phyloP scores from a whole-genome alignment of 768 basidiomycete genomes.

The Tulasnella sp. region DNA sequence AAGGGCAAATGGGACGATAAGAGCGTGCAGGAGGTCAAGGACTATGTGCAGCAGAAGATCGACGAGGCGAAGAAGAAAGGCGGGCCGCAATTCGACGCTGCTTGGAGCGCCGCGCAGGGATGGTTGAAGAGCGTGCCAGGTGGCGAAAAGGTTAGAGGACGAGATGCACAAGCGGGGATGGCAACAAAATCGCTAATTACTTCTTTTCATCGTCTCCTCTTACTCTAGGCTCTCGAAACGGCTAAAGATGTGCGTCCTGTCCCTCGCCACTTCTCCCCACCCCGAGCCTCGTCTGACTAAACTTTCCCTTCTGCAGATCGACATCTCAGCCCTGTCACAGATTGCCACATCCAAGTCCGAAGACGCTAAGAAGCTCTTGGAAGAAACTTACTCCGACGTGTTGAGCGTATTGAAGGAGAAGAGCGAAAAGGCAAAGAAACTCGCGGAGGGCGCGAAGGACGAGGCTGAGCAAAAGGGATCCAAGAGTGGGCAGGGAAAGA shows the following conservation, averaged over 20 bases:
- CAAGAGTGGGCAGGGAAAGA: neutral
- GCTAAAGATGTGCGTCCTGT: neutral
- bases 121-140: slow-evolving; percentile 32
- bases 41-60: slow-evolving; percentile 42
- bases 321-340: neutral
- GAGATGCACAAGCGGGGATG: no score
- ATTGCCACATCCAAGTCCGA: neutral
- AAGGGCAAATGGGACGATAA: slow-evolving; percentile 40
- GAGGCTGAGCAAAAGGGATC: neutral
- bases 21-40: slow-evolving; percentile 42
- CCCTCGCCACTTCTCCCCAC: no score
- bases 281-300: no score
- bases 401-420: slow-evolving; percentile 32
- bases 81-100: neutral
- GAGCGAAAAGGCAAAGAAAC: slow-evolving; percentile 30
- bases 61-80: slow-evolving; percentile 39
- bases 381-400: slow-evolving; percentile 23
- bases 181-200: neutral
- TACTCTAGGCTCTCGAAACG: slow-evolving; percentile 2
- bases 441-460: slow-evolving; percentile 23
- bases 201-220: neutral
- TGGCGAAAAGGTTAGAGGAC: slow-evolving; percentile 20
- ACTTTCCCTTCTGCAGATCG: neutral
- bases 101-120: neutral
- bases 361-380: slow-evolving; percentile 12